Evolutionary conservation across 148 eudicot genomes (phyloP).

Genomic region (Chenopodium suecicum): DNA sequence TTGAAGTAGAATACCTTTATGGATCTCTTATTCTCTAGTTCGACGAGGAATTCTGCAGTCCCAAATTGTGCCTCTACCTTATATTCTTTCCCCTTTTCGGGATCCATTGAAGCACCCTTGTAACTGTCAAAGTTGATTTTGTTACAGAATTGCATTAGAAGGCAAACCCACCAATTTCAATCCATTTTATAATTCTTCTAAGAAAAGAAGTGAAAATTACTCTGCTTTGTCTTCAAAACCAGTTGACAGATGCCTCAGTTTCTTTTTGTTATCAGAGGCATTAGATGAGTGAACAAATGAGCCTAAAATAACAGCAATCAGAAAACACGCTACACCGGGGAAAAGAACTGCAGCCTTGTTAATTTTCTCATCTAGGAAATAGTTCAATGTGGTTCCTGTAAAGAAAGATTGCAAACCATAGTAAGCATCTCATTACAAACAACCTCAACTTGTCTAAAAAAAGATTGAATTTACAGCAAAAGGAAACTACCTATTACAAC

Average conservation of each 20-base stretch:
- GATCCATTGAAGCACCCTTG: slow-evolving; percentile 30
- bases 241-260: slow-evolving; percentile 37
- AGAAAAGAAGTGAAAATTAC: slow-evolving; percentile 30
- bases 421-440: not conserved
- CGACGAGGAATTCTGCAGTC: slow-evolving; percentile 71
- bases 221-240: slow-evolving; percentile 25
- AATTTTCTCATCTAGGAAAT: slow-evolving; percentile 79
- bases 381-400: slow-evolving; percentile 78
- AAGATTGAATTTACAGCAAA: slow-evolving; percentile 9
- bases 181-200: not conserved
- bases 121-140: slow-evolving; percentile 33
- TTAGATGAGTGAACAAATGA: slow-evolving; percentile 76
- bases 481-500: slow-evolving; percentile 66
- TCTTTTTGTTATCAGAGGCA: slow-evolving; percentile 57
- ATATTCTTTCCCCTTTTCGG: slow-evolving; percentile 43
- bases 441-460: not conserved
- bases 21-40: slow-evolving; percentile 69
- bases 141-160: not conserved
- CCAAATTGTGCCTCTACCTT: slow-evolving; percentile 54
- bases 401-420: not conserved
- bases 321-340: slow-evolving; percentile 86
- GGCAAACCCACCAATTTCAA: not conserved
- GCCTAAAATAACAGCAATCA: slow-evolving; percentile 72
- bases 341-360: slow-evolving; percentile 83
- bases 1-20: slow-evolving; percentile 51